Evolutionary conservation across 331 rosid genomes (phyloP), one percentile per base, ranked within the genome.

Genomic region (Malus hybrid): DNA sequence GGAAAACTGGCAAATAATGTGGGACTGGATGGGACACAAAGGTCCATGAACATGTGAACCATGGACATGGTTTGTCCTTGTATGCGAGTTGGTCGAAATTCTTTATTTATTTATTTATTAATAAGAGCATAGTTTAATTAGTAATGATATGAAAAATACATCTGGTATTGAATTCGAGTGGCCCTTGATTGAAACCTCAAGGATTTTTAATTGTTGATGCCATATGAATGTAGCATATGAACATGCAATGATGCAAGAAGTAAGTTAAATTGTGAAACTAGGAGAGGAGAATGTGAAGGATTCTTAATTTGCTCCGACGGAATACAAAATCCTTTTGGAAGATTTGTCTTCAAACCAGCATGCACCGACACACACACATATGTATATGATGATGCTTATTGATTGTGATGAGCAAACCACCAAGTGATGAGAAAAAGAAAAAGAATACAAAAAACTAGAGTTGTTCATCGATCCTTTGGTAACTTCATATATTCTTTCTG

Each of bases 21-120:
- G 60, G 61, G 77, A 42, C 76, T 39, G 6, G 24, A 58, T 24
- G 15, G n/a, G 68, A 61, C 77, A 61, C 69, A 61, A 7, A 61
- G 42, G 77, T 61, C 77, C 68, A 73, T 61, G 42, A 7, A 42
- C 69, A 73, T 73, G 77, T 73, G 77, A 73, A 61, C 50, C 10
- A 24, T 12, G 58, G 58, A 1, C 46, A 39, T 44, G 50, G 50
- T 10, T 44, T 44, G 50, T 44, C 14, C 48, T 58, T 36, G 42
- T 10, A 14, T 30, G 42, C 10, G 75, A 71, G 33, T 11, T 61
- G 14, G 24, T 53, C 10, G 7, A 53, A 52, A 14, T 52, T 15
- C 10, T 15, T 18, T 53, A 53, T 6, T n/a, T 52, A 52, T 39
- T 44, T n/a, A n/a, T 44, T 44, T 55, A 55, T 18, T 55, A 6